Conservation (phyloP, 345 rosid genomes). For the Sapria himalayana region DNA sequence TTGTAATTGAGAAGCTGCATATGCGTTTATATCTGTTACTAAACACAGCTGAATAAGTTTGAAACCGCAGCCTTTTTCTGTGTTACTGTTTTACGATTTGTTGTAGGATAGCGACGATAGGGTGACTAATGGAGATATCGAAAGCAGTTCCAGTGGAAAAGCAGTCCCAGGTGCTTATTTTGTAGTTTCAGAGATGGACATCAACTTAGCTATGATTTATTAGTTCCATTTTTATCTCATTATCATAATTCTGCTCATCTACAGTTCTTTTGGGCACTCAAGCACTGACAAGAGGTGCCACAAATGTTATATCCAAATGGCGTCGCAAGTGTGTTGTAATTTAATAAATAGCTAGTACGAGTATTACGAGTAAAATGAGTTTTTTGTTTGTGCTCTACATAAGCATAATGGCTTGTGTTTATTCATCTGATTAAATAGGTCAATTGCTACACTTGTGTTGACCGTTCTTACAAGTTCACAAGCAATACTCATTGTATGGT, state of each 20-base stretch:
- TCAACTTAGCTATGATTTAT: background rate
- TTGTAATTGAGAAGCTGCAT: too few species aligned
- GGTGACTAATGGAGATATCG: constrained; percentile 11
- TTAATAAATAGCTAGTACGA: background rate
- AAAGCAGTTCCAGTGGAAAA: constrained; percentile 22
- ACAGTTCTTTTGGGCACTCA: constrained; percentile 22
- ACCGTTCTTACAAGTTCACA: constrained; percentile 88
- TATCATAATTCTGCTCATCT: constrained; percentile 7
- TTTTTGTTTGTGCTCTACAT: background rate
- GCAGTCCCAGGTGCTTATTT: constrained; percentile 8
- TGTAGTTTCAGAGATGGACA: background rate
- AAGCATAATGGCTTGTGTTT: too few species aligned
- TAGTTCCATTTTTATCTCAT: background rate
- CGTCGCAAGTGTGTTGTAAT: constrained; percentile 40
- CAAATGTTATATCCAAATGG: constrained; percentile 37
- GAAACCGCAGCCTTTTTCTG: too few species aligned
- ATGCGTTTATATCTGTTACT: background rate
- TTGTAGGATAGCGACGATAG: constrained; percentile 24
- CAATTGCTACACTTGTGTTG: constrained; percentile 61
- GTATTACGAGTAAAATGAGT: background rate
- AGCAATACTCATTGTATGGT: constrained; percentile 93
- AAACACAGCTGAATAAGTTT: too few species aligned
- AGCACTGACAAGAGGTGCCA: constrained; percentile 16
- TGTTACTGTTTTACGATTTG: background rate
- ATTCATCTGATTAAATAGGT: constrained; percentile 16